Conservation (phyloP, 2,329 filamentous ascomycete genomes). For the Xylogone sp. region DNA sequence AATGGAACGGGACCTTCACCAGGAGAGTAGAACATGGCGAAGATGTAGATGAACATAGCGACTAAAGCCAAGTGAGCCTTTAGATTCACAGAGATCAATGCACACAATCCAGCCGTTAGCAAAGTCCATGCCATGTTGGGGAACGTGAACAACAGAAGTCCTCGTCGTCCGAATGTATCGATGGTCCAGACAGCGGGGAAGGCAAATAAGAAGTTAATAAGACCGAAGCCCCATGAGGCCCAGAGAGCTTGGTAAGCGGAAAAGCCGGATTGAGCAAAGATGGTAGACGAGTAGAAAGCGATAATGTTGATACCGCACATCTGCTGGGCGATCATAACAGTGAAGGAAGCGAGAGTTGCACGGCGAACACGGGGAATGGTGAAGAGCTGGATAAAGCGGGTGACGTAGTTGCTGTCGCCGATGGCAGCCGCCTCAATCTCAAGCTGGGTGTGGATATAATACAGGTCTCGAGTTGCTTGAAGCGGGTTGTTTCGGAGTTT, state of each 20-base stretch:
- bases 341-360: slow-evolving; percentile 70
- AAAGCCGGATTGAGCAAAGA: slow-evolving; percentile 42
- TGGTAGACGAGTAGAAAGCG: slow-evolving; percentile 43
- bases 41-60: slow-evolving; percentile 57
- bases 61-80: slow-evolving; percentile 46
- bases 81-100: slow-evolving; percentile 36
- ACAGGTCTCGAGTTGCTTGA: slow-evolving; percentile 59
- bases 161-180: slow-evolving; percentile 58
- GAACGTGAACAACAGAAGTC: slow-evolving; percentile 59
- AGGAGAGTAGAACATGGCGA: slow-evolving; percentile 59
- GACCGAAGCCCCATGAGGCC: slow-evolving; percentile 59
- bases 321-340: slow-evolving; percentile 59
- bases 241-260: slow-evolving; percentile 47
- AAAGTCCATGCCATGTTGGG: slow-evolving; percentile 63
- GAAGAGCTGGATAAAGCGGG: slow-evolving; percentile 61
- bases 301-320: slow-evolving; percentile 39
- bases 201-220: slow-evolving; percentile 62
- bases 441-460: slow-evolving; percentile 54
- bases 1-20: slow-evolving; percentile 68
- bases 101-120: slow-evolving; percentile 53
- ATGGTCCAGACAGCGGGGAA: slow-evolving; percentile 63
- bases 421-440: slow-evolving; percentile 40
- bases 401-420: slow-evolving; percentile 50
- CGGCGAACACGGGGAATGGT: slow-evolving; percentile 63
- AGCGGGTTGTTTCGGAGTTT: slow-evolving; percentile 54